A percentile compares a stretch with the other conserved stretches of the same genome.
phyloP scores from a whole-genome alignment of 495 filamentous ascomycete genomes.

The Tuber aestivum region DNA sequence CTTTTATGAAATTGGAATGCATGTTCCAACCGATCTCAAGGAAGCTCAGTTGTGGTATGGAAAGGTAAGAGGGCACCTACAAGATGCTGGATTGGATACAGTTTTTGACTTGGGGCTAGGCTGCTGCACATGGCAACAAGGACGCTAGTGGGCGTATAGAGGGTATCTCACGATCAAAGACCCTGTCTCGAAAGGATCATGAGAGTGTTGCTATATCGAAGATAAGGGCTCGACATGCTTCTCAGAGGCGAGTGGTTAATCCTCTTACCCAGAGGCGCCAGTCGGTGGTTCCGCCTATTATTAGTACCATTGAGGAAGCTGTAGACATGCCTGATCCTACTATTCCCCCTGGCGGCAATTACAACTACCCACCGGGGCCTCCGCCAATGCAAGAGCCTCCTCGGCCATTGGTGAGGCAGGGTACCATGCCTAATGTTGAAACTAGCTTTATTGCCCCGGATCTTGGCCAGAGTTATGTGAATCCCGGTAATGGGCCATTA shows the following conservation, averaged over 20 bases:
- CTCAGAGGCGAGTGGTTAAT: conserved; percentile 62
- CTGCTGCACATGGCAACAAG: conserved; percentile 83
- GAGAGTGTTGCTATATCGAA: conserved; percentile 81
- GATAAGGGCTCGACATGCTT: conserved; percentile 90
- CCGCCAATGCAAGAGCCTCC: conserved; percentile 46
- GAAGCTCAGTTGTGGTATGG: conserved; percentile 88
- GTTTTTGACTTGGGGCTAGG: conserved; percentile 42
- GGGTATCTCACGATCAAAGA: conserved; percentile 76
- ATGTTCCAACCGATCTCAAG: conserved; percentile 69
- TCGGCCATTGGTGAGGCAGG: conserved; percentile 45
- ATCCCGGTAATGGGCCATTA: conserved; percentile 17
- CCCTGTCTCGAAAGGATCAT: conserved; percentile 82
- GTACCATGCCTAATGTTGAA: conserved; percentile 61
- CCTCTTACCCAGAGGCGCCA: conserved; percentile 43
- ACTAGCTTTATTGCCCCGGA: conserved; percentile 42
- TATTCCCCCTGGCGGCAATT: conserved; percentile 45
- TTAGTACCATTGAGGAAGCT: conserved; percentile 42
- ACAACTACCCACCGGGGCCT: conserved; percentile 45
- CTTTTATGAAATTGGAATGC: conserved; percentile 93
- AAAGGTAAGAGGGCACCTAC: conserved; percentile 45
- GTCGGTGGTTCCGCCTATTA: conserved; percentile 29
- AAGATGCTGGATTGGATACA: neutral
- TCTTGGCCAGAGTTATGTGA: conserved; percentile 13
- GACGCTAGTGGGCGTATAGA: conserved; percentile 79
- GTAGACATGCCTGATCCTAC: conserved; percentile 68